Base-by-base conservation (phyloP, 2,329 filamentous ascomycete genomes). In the Fusarium torreyae region DNA sequence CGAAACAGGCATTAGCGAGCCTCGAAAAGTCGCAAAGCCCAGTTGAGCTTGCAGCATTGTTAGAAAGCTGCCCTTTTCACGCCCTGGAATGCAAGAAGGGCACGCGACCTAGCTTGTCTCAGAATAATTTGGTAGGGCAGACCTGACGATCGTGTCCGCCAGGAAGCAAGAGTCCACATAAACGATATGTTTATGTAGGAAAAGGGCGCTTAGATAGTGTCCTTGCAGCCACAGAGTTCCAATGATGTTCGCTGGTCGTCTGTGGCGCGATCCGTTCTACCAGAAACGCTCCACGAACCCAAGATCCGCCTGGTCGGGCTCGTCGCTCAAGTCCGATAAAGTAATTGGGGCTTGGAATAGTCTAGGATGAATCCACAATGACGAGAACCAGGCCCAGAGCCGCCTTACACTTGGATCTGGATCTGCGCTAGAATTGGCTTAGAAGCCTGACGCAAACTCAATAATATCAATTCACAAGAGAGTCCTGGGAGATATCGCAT, bases 11-110 rank as follows among this genome's bases (percentile, higher is more conserved):
- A 77, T 84, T 45, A 89, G 85, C 71, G 96, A 98, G 86, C 82
- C 83, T 70, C 90, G 96, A 79, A 99, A 99, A 84, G 96, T 98
- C 62, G 96, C 96, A 20, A 96, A 97, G 82, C 96, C 96, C 26
- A 92, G 92, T 76, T 96, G 87, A 92, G 61, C 53, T 22, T 40
- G 40, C 43, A 33, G 40, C 48, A 18, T 60, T 46, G 56, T 59
- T 56, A 53, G 39, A 60, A 49, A 39, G 43, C 51, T 45, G 63
- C 31, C 43, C 50, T 44, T 45, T 45, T 49, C 52, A 45, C n/a
- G 55, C 38, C 20, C n/a, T 70, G 63, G 68, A 72, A 75, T 72
- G 63, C 62, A 56, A 64, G 8, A 58, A 52, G 40, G 45, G 44
- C 53, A 50, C 42, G 51, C 52, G 46, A 60, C 52, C 18, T 55